A percentile compares a stretch with the other conserved stretches of the same genome.
These are phyloP conservation scores for Leptodermis oblonga DNA, from an alignment of 257 asterid species.

Conservation along the genomic window DNA sequence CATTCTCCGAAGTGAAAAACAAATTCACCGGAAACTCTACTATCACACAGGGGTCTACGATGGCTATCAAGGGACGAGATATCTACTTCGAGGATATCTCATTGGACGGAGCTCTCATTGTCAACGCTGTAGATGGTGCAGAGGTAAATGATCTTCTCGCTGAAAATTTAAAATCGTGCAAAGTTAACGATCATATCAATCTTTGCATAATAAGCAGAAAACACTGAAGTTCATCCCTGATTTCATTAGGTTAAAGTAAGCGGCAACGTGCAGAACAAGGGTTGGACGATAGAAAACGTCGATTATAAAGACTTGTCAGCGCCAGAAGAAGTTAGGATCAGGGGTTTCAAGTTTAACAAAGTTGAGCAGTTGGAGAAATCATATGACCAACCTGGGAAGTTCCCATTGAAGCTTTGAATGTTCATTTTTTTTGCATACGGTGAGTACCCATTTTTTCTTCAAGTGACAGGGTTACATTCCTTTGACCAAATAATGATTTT, in stretches of 20 bases:
- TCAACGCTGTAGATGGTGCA: slow-evolving; percentile 61
- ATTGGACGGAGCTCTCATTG: slow-evolving; percentile 82
- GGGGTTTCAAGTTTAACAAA: slow-evolving; percentile 74
- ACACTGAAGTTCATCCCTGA: neutral
- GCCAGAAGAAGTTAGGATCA: slow-evolving; percentile 86
- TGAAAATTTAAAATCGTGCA: neutral
- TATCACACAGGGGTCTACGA: slow-evolving; percentile 62
- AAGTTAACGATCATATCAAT: neutral
- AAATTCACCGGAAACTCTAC: slow-evolving; percentile 61
- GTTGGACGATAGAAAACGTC: slow-evolving; percentile 74
- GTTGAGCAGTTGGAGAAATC: slow-evolving; percentile 66
- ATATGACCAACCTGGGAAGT: slow-evolving; percentile 55
- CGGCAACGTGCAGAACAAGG: slow-evolving; percentile 63
- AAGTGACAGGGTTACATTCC: too few relatives aligned
- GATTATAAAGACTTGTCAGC: slow-evolving; percentile 59
- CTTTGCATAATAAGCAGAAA: neutral
- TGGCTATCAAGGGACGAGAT: slow-evolving; percentile 62
- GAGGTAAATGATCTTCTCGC: slow-evolving; percentile 45
- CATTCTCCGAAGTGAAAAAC: slow-evolving; percentile 62
- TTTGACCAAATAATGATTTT: neutral
- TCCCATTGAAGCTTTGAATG: slow-evolving; percentile 41
- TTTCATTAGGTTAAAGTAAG: slow-evolving; percentile 62
- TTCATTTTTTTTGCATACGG: neutral
- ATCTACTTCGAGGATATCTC: slow-evolving; percentile 62
- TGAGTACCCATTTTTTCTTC: too few relatives aligned